Conservation (phyloP, 1,139 yeast genomes). For the Scheffersomyces titani region DNA sequence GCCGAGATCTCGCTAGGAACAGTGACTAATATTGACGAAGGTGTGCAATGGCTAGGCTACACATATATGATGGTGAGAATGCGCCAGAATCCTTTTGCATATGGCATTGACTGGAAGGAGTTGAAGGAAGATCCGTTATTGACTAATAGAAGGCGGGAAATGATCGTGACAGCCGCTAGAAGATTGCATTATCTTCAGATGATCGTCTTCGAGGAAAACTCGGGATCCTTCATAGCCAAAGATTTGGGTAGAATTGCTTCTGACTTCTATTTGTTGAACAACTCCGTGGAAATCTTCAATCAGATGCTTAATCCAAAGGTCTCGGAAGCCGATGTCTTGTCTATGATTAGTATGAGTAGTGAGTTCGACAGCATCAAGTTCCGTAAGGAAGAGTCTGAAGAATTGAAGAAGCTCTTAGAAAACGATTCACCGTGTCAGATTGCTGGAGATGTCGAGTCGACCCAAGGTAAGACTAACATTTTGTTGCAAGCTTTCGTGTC, state of each 20-base stretch:
- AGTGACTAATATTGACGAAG: conserved; percentile 93
- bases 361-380: conserved; percentile 91
- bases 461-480: conserved; percentile 87
- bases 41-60: conserved; percentile 94
- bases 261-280: conserved; percentile 84
- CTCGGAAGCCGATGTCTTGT: conserved; percentile 87
- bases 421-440: conserved; percentile 75
- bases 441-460: conserved; percentile 72
- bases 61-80: conserved; percentile 92
- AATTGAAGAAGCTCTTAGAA: conserved; percentile 64
- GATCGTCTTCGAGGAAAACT: conserved; percentile 87
- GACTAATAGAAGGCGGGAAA: conserved; percentile 68
- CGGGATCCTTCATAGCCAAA: conserved; percentile 78
- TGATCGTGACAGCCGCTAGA: conserved; percentile 80
- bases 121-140: conserved; percentile 80
- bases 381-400: conserved; percentile 83
- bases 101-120: conserved; percentile 91
- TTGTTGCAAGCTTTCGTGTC: conserved; percentile 88
- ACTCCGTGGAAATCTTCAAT: conserved; percentile 87
- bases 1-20: conserved; percentile 97
- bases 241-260: conserved; percentile 95
- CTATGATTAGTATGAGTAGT: conserved; percentile 89
- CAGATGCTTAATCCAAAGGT: conserved; percentile 82
- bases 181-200: conserved; percentile 82
- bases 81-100: conserved; percentile 91